Evolutionary conservation across 345 rosid genomes (phyloP).

Genomic region (Raphanus sativus): DNA sequence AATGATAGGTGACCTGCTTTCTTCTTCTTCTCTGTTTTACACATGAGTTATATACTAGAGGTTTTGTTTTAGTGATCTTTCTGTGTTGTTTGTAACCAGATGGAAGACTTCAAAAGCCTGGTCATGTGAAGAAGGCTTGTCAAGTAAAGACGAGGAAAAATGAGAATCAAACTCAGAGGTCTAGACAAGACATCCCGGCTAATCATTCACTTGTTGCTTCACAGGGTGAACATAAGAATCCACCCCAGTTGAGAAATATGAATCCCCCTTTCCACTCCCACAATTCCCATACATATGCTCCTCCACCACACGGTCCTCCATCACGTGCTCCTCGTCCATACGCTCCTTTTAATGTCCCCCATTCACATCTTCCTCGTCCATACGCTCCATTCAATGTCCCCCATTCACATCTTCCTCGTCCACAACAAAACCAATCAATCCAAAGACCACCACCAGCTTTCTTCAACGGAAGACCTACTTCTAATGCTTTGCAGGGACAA

Average conservation of each 20-base stretch:
- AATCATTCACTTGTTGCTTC: slow-evolving; percentile 26
- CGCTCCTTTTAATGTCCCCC: slow-evolving; percentile 5
- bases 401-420: slow-evolving; percentile 21
- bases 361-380: slow-evolving; percentile 16
- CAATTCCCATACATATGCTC: slow-evolving; percentile 25
- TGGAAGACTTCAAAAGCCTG: slow-evolving; percentile 43
- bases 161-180: slow-evolving; percentile 18
- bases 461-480: slow-evolving; percentile 35
- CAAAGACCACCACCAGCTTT: slow-evolving; percentile 25
- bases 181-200: slow-evolving; percentile 22
- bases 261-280: slow-evolving; percentile 28
- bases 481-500: slow-evolving; percentile 36
- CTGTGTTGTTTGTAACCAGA: slow-evolving; percentile 37
- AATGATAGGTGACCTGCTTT: slow-evolving; percentile 36
- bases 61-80: neutral
- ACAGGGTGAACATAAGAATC: slow-evolving; percentile 31
- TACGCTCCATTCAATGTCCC: slow-evolving; percentile 6
- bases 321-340: slow-evolving; percentile 7
- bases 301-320: neutral
- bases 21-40: neutral
- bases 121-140: slow-evolving; percentile 32
- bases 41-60: neutral
- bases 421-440: slow-evolving; percentile 32
- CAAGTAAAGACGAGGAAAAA: slow-evolving; percentile 34
- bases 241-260: slow-evolving; percentile 18